Evolutionary conservation across 2,329 filamentous ascomycete genomes (phyloP).

Genomic region (Penicillium sp.): DNA sequence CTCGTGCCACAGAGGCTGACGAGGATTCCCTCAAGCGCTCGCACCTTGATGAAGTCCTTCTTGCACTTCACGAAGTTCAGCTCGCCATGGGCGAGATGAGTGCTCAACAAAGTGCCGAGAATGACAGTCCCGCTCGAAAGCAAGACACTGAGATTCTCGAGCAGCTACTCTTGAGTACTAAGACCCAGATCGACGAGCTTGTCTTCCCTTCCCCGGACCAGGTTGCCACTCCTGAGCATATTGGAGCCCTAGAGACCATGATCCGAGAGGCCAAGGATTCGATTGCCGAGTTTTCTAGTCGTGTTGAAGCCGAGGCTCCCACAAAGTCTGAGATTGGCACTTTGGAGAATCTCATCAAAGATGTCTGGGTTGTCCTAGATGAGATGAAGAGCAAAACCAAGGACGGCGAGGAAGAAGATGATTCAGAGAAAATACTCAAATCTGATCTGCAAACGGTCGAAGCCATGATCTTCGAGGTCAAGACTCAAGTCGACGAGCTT

Average conservation of each 20-base stretch:
- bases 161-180: slow-evolving; percentile 84
- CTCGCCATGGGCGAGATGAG: slow-evolving; percentile 56
- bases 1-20: slow-evolving; percentile 38
- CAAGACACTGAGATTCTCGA: slow-evolving; percentile 91
- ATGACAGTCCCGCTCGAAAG: slow-evolving; percentile 60
- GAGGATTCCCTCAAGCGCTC: slow-evolving; percentile 48
- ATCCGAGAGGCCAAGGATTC: slow-evolving; percentile 74
- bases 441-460: slow-evolving; percentile 79
- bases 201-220: slow-evolving; percentile 64
- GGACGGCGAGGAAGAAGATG: slow-evolving; percentile 49
- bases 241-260: slow-evolving; percentile 65
- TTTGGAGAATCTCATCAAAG: slow-evolving; percentile 74
- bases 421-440: slow-evolving; percentile 68
- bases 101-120: slow-evolving; percentile 49
- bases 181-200: slow-evolving; percentile 81
- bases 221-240: slow-evolving; percentile 61
- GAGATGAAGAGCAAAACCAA: slow-evolving; percentile 56
- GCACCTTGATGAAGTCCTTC: slow-evolving; percentile 49
- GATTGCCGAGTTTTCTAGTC: slow-evolving; percentile 64
- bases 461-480: slow-evolving; percentile 80
- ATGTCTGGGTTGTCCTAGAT: slow-evolving; percentile 73
- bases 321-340: slow-evolving; percentile 76
- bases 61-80: slow-evolving; percentile 54
- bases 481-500: slow-evolving; percentile 72
- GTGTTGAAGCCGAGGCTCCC: slow-evolving; percentile 66